Conservation (phyloP, 148 eudicot species). For the Vaccinium vitisidaea region DNA sequence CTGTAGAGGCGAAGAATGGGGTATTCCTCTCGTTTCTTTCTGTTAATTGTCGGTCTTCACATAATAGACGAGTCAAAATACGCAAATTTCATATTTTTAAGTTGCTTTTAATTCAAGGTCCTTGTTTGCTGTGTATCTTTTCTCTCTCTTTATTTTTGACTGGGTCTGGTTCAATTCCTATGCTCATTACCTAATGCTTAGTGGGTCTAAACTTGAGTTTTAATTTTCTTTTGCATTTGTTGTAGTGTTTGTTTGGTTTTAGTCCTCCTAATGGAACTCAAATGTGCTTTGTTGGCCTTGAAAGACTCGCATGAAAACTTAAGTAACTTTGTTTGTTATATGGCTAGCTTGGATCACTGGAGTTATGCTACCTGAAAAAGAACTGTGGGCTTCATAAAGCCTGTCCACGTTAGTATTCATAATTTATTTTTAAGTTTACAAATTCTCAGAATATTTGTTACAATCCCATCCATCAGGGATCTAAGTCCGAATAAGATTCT, state of each 20-base stretch:
- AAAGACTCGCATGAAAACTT: neutral
- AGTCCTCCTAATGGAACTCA: neutral
- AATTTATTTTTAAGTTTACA: neutral
- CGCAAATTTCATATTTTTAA: slow-evolving; percentile 2
- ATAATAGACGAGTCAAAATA: neutral
- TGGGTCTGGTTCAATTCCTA: neutral
- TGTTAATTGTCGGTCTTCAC: neutral
- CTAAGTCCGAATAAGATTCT: neutral
- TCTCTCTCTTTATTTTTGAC: neutral
- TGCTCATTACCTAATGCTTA: neutral
- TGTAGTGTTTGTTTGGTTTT: neutral
- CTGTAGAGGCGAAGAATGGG: slow-evolving; percentile 85
- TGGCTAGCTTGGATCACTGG: neutral
- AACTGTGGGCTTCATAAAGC: neutral
- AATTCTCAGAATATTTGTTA: neutral
- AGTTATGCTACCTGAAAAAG: neutral
- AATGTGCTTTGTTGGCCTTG: neutral
- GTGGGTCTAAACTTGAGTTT: neutral
- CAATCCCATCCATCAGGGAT: neutral
- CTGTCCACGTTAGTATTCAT: neutral
- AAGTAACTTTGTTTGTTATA: neutral
- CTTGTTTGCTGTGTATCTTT: neutral
- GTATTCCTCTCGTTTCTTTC: slow-evolving; percentile 30
- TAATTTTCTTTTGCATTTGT: neutral
- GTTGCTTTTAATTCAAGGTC: neutral